phyloP scores from a whole-genome alignment of 768 basidiomycete species.

The Lyophyllum decastes region DNA sequence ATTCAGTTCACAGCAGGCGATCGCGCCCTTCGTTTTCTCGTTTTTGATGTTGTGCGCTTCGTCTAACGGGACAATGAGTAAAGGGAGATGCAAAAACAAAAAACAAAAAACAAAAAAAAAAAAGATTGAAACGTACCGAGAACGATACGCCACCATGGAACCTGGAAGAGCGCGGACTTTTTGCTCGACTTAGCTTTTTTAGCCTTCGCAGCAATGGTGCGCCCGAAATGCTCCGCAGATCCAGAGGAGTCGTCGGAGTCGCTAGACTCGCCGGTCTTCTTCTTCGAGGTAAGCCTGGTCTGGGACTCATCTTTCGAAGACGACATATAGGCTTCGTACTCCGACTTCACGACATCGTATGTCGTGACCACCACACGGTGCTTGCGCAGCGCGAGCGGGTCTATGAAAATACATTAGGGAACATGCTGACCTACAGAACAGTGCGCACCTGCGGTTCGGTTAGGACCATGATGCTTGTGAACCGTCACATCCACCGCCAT shows the following conservation, averaged over 20 bases:
- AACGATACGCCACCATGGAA: conserved; percentile 85
- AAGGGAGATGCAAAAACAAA: no score
- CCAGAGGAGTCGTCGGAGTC: conserved; percentile 36
- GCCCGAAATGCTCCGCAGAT: conserved; percentile 47
- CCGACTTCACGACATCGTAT: conserved; percentile 82
- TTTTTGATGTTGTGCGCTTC: conserved; percentile 97
- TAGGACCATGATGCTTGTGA: conserved; percentile 80
- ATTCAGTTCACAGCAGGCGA: conserved; percentile 77
- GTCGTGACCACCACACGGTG: conserved; percentile 85
- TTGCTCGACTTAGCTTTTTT: conserved; percentile 47
- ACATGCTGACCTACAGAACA: background rate
- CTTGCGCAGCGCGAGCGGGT: conserved; percentile 51
- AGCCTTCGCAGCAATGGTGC: conserved; percentile 39
- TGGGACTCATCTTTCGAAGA: conserved; percentile 58
- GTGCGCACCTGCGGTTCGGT: conserved; percentile 63
- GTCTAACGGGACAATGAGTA: conserved; percentile 44
- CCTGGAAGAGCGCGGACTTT: conserved; percentile 70
- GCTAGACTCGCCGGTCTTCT: conserved; percentile 35
- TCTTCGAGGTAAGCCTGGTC: conserved; percentile 39
- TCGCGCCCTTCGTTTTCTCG: conserved; percentile 70
- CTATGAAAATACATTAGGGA: conserved; percentile 32
- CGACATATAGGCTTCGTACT: conserved; percentile 58
- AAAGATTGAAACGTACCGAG: conserved; percentile 56
- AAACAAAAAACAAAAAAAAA: no score
- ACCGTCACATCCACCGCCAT: conserved; percentile 70